Evolutionary conservation across 208 protist genomes (phyloP).

Genomic region (Acanthamoeba culbertsoni): DNA sequence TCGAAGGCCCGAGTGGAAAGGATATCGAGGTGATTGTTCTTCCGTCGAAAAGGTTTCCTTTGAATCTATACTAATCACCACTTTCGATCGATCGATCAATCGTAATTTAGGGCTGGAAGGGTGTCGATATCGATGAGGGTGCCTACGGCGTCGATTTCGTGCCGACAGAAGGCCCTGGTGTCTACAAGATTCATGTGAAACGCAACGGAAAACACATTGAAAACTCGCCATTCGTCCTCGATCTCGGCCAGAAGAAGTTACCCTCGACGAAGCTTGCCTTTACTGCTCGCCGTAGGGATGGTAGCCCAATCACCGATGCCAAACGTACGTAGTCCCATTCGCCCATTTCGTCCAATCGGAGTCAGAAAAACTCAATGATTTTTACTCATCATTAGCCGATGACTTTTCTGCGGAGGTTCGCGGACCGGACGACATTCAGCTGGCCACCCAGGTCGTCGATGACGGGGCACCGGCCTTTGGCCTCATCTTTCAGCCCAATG

Average conservation of each 20-base stretch:
- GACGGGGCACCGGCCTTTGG: conserved; percentile 3
- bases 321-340: neutral
- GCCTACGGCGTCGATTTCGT: conserved; percentile 42
- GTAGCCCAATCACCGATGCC: conserved; percentile 26
- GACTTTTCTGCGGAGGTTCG: neutral
- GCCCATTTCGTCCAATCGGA: neutral
- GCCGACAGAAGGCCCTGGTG: neutral
- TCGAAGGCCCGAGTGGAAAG: neutral
- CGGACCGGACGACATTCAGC: neutral
- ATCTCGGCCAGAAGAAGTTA: neutral
- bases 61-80: neutral
- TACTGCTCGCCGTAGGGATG: neutral
- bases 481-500: conserved; percentile 2
- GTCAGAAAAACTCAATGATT: neutral
- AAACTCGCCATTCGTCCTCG: conserved; percentile 16
- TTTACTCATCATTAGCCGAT: neutral
- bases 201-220: neutral
- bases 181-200: conserved; percentile 28
- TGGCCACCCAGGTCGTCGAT: neutral
- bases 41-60: too few species aligned
- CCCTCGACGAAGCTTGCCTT: conserved; percentile 28
- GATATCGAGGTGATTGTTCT: neutral
- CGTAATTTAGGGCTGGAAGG: neutral
- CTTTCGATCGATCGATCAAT: neutral
- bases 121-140: neutral